Evolutionary conservation across 768 basidiomycete species (phyloP).

Genomic region (Holtermanniella nyarrowii): DNA sequence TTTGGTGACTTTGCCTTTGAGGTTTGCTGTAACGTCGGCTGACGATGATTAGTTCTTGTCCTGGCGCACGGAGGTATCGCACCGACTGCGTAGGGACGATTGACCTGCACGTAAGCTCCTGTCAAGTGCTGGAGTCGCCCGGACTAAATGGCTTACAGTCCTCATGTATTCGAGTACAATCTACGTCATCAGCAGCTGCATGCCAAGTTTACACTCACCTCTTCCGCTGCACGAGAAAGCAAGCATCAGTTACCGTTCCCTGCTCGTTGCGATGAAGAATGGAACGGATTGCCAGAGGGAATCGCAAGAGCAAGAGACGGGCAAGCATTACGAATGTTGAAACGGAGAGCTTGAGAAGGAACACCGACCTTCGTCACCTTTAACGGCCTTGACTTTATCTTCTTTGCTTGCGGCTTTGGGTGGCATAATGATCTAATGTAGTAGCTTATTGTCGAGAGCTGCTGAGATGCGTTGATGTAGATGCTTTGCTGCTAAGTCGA

Average conservation of each 20-base stretch:
- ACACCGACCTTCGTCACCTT: conserved; percentile 38
- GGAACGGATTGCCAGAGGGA: not conserved
- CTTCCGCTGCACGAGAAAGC: conserved; percentile 18
- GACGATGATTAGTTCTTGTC: not conserved
- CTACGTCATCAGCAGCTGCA: conserved; percentile 5
- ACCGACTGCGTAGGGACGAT: conserved; percentile 77
- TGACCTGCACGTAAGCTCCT: conserved; percentile 52
- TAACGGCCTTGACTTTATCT: conserved; percentile 20
- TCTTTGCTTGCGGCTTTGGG: conserved; percentile 32
- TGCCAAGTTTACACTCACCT: conserved; percentile 11
- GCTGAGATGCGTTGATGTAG: too few species aligned
- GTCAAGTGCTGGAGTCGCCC: not conserved
- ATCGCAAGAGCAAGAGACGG: not conserved
- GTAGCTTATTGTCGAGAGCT: not conserved
- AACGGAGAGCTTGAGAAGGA: not conserved
- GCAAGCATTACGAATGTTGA: not conserved
- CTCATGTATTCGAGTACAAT: conserved; percentile 66
- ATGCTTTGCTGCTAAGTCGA: too few species aligned
- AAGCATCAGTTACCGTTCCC: not conserved
- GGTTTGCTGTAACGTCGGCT: conserved; percentile 80
- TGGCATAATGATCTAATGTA: conserved; percentile 21
- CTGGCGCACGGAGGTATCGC: conserved; percentile 1
- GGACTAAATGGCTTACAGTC: conserved; percentile 45
- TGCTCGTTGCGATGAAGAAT: not conserved
- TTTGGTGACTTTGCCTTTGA: conserved; percentile 82